Evolutionary conservation across 2,329 filamentous ascomycete genomes (phyloP).

Genomic region (Colletotrichum truncatum): DNA sequence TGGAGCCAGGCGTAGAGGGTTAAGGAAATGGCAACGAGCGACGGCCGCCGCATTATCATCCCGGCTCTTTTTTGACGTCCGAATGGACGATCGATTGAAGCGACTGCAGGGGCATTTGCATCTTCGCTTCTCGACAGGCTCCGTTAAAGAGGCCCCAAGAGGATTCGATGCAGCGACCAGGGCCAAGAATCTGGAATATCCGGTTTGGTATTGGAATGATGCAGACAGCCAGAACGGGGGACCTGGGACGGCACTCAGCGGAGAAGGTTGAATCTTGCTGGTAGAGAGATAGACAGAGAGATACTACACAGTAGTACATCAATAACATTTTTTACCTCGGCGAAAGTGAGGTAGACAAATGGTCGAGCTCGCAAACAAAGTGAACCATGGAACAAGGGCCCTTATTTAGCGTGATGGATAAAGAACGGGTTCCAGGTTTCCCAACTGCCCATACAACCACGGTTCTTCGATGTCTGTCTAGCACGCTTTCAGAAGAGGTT

Average conservation of each 20-base stretch:
- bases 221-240: not conserved
- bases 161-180: not conserved
- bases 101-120: not conserved
- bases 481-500: constrained; percentile 14
- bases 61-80: constrained; percentile 2
- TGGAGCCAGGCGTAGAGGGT: not conserved
- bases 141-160: not conserved
- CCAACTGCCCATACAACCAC: constrained; percentile 4
- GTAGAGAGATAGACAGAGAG: too few relatives aligned
- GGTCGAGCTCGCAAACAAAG: not conserved
- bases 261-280: too few relatives aligned
- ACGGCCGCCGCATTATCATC: constrained; percentile 5
- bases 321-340: not conserved
- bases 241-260: too few relatives aligned
- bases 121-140: constrained; percentile 10
- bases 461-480: constrained; percentile 3
- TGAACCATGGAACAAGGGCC: constrained; percentile 3
- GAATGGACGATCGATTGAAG: not conserved
- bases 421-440: constrained; percentile 10
- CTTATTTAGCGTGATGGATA: constrained; percentile 12
- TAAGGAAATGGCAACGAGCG: constrained; percentile 15
- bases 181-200: constrained; percentile 2
- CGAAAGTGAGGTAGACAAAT: not conserved
- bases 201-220: not conserved
- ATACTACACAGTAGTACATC: too few relatives aligned